Base-by-base conservation (phyloP, 202 grass and related monocot genomes). In the Zizania palustris region DNA sequence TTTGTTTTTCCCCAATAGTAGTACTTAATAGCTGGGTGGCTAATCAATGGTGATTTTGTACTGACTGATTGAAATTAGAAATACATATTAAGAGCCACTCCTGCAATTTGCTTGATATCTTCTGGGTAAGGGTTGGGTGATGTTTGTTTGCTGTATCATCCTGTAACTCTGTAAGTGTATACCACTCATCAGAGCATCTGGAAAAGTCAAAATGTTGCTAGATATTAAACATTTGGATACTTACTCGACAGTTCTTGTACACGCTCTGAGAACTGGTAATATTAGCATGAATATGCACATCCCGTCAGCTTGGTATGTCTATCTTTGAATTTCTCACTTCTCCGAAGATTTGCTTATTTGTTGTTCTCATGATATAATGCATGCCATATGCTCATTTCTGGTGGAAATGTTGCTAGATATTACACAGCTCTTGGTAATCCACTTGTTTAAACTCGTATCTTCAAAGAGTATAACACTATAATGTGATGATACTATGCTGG, bases 31-130 rank as follows among this genome's bases (percentile, higher is more conserved):
- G 16, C 50, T 54, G 15, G 6, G n/a, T 54, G 50, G 50, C 18
- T 19, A 18, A 6, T 49, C 15, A n/a, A 5, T 33, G 62, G 3
- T 43, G 20, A 50, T 67, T 78, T 39, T 67, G 13, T 43, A 8
- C 37, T 44, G 20, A 42, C 7, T 6, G 11, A 60, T 67, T 67
- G 63, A 40, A 67, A 22, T 78, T 78, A 19, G 75, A 33, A 51
- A 77, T 65, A 13, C 60, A 33, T 21, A 42, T 77, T 50, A 14
- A 14, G 11, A 46, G 12, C 33, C 22, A 19, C 45, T 35, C 22
- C 13, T 66, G 60, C 60, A 76, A 45, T 67, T 6, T 28, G 19
- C 19, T 67, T 67, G 3, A 13, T 3, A 22, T 11, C 18, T 44
- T 6, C 41, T 67, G 11, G 63, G 64, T 14, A 11, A 14, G 37